A percentile compares a stretch with the other conserved stretches of the same genome.
Conservation (phyloP, 768 basidiomycete species). For the Rhodosporidiobolus sp. region DNA sequence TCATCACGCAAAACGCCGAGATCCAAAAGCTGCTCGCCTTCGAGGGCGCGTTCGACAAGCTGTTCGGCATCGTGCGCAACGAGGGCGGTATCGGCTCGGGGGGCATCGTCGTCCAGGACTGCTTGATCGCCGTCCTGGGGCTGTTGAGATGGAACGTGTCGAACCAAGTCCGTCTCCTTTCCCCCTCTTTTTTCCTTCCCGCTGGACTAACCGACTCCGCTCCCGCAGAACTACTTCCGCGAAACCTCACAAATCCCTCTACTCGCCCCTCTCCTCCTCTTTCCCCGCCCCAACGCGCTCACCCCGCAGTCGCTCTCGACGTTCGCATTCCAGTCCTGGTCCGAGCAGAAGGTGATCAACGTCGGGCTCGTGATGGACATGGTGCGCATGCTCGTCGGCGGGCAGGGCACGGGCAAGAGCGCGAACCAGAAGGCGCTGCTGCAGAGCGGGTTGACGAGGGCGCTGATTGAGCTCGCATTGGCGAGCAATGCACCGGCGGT, state of each 20-base stretch:
- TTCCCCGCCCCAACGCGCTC: constrained; percentile 62
- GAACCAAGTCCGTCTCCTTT: constrained; percentile 66
- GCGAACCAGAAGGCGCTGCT: constrained; percentile 48
- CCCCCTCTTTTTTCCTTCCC: not conserved
- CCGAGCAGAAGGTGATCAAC: constrained; percentile 80
- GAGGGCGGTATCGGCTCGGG: constrained; percentile 86
- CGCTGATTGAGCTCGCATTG: constrained; percentile 79
- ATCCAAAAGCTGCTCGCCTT: constrained; percentile 97
- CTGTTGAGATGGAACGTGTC: constrained; percentile 87
- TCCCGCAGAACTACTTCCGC: constrained; percentile 83
- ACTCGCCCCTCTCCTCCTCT: constrained; percentile 59
- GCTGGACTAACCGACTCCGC: not conserved
- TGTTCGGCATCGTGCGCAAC: constrained; percentile 78
- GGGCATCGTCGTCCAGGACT: constrained; percentile 77
- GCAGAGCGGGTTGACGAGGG: constrained; percentile 56
- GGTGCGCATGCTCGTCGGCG: constrained; percentile 73
- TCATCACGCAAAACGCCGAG: constrained; percentile 78
- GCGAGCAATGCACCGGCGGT: constrained; percentile 88
- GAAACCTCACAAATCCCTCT: constrained; percentile 69
- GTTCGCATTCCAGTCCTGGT: constrained; percentile 96
- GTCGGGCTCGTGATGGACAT: constrained; percentile 73
- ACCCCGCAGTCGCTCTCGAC: constrained; percentile 68
- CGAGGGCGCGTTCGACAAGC: constrained; percentile 91
- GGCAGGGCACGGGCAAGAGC: constrained; percentile 47
- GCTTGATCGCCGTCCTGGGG: constrained; percentile 79